Base-by-base conservation (phyloP, 768 basidiomycete genomes). In the Kwoniella shandongensis region DNA sequence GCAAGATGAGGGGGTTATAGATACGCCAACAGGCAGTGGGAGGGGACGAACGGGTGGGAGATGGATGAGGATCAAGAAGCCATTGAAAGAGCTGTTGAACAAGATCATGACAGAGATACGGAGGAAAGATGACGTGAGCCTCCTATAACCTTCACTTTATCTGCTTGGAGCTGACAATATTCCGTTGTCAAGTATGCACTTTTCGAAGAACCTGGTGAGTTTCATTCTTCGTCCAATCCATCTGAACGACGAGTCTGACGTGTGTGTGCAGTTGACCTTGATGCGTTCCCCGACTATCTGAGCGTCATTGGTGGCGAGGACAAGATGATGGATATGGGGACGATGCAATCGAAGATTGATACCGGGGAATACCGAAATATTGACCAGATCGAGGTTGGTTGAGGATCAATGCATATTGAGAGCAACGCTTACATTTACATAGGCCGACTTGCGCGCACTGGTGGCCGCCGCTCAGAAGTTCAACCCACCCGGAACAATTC, bases 11-110 rank as follows among this genome's bases (percentile, higher is more conserved):
- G 45, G 38, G 35, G 44, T 41, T 10, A 51, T 51, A n/a, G 36
- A 20, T 7, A 30, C 35, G 20, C 55, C 62, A 18, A 48, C 54
- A 12, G 35, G 36, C 13, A 44, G 32, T 4, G 20, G 27, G 0
- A 69, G 63, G 32, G 66, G 78, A 36, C 81, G 82, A 0, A 83
- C 69, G 2, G 79, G 70, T 48, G 81, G 58, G 11, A 70, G 74
- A 65, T 84, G 84, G 40, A 86, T 81, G 47, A 67, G 67, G 29
- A 18, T 63, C 13, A 68, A 69, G 57, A 67, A 62, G 48, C 73
- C 71, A 4, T 40, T 76, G 39, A 70, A 66, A 56, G 74, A 76
- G 44, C 41, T 70, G 25, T 17, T 69, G 35, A 57, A 49, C n/a
- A 73, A 66, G 60, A 55, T 73, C 17, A 48, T 76, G 55, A 49